These are phyloP conservation scores for Coemansia sp. DNA, from an alignment of 192 early-diverging fungal species.

Conservation along the genomic window DNA sequence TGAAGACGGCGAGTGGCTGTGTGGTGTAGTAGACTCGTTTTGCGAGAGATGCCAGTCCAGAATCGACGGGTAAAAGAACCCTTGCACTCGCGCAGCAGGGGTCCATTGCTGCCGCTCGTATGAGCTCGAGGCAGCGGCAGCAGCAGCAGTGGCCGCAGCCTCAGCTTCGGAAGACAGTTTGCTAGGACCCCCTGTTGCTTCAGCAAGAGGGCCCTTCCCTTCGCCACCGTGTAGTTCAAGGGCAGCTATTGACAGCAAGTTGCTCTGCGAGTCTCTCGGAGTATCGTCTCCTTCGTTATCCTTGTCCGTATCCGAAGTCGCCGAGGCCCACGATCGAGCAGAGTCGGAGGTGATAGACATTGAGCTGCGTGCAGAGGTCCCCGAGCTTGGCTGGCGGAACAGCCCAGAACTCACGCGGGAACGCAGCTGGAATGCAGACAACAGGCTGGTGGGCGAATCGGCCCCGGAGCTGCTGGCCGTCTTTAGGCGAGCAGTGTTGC, in stretches of 20 bases:
- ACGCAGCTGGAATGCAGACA: constrained; percentile 26
- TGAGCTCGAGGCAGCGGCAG: no score
- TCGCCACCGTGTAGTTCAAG: not conserved
- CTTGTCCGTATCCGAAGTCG: constrained; percentile 16
- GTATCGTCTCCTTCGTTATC: constrained; percentile 5
- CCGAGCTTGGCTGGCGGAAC: constrained; percentile 16
- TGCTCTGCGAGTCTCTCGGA: not conserved
- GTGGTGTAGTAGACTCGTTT: constrained; percentile 9
- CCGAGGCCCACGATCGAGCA: constrained; percentile 31
- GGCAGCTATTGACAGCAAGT: constrained; percentile 6
- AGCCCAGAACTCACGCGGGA: constrained; percentile 17
- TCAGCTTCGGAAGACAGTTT: no score
- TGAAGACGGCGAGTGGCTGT: constrained; percentile 9
- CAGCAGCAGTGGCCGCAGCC: not conserved
- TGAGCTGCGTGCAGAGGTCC: constrained; percentile 36
- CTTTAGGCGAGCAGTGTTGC: constrained; percentile 1
- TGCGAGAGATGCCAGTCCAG: constrained; percentile 31
- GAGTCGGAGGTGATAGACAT: constrained; percentile 28
- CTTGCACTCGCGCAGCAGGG: not conserved
- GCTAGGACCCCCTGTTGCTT: no score
- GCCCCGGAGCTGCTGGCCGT: not conserved
- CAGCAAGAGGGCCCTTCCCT: no score
- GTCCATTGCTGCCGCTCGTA: constrained; percentile 2
- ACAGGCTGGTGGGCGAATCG: constrained; percentile 21
- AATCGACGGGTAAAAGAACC: constrained; percentile 26